A percentile compares a stretch with the other conserved stretches of the same genome.
Conservation (phyloP, 2,329 filamentous ascomycete species). For the Huntiella savannae region DNA sequence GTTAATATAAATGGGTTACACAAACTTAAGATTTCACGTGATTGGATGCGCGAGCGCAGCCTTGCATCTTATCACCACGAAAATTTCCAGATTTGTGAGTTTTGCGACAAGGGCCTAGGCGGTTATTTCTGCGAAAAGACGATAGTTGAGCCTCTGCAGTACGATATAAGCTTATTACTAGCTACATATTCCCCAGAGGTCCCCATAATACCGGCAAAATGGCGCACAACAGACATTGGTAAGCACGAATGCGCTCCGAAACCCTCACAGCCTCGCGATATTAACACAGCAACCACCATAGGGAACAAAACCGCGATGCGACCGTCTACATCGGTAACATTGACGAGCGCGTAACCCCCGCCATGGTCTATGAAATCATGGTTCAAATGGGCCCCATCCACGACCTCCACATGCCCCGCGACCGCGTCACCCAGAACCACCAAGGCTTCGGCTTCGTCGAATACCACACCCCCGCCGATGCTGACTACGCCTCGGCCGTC, state of each 20-base stretch:
- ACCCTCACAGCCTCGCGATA: neutral
- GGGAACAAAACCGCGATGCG: slow-evolving; percentile 95
- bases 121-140: neutral
- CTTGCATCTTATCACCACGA: neutral
- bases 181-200: neutral
- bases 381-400: slow-evolving; percentile 92
- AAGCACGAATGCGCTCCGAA: slow-evolving; percentile 15
- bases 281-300: slow-evolving; percentile 18
- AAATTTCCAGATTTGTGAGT: neutral
- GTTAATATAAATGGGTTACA: neutral
- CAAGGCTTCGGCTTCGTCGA: slow-evolving; percentile 99
- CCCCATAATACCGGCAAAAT: slow-evolving; percentile 25
- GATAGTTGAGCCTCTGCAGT: neutral
- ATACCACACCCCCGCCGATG: slow-evolving; percentile 86
- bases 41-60: neutral
- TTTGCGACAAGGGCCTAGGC: neutral
- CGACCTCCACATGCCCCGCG: slow-evolving; percentile 95
- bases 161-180: no score
- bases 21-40: neutral
- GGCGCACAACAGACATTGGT: slow-evolving; percentile 59
- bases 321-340: slow-evolving; percentile 98
- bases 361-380: slow-evolving; percentile 93
- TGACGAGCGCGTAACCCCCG: slow-evolving; percentile 83
- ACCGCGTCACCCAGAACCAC: slow-evolving; percentile 89
- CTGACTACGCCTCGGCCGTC: slow-evolving; percentile 87